Percentiles rank a stretch among this genome's conserved stretches.
These are phyloP conservation scores for Eimeria falciformis DNA, from an alignment of 169 alveolate species.

Conservation along the genomic window DNA sequence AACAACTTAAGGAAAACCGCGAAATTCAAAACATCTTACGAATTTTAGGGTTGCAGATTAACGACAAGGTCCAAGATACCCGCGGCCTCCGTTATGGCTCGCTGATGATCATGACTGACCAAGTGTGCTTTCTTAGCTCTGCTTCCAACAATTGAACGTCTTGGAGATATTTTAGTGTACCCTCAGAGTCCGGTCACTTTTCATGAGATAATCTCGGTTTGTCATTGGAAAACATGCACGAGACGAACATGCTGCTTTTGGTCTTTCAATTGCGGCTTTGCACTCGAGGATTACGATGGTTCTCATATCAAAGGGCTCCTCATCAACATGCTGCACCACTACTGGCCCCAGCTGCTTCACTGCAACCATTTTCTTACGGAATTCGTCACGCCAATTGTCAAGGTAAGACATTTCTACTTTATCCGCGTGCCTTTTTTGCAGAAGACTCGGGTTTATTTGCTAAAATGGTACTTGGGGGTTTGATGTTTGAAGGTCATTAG, in stretches of 20 bases:
- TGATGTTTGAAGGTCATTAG: too few species aligned
- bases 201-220: too few species aligned
- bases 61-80: slow-evolving; percentile 86
- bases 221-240: too few species aligned
- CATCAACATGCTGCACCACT: slow-evolving; percentile 97
- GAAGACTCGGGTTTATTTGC: too few species aligned
- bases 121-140: slow-evolving; percentile 65
- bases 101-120: slow-evolving; percentile 99
- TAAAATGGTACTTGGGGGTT: too few species aligned
- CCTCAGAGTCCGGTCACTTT: too few species aligned
- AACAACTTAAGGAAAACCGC: slow-evolving; percentile 95
- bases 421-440: neutral
- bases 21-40: slow-evolving; percentile 98
- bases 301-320: slow-evolving; percentile 99
- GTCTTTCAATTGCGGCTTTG: neutral
- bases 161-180: too few species aligned
- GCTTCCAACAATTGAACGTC: too few species aligned
- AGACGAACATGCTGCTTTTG: too few species aligned
- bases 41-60: slow-evolving; percentile 94
- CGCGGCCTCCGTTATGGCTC: slow-evolving; percentile 98
- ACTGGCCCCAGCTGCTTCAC: slow-evolving; percentile 98
- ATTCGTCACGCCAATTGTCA: slow-evolving; percentile 99
- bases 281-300: slow-evolving; percentile 97
- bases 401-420: slow-evolving; percentile 71
- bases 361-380: slow-evolving; percentile 97